Evolutionary conservation across 208 protist genomes (phyloP), one percentile per base, ranked within the genome.

Genomic region (Crithidia sp.): DNA sequence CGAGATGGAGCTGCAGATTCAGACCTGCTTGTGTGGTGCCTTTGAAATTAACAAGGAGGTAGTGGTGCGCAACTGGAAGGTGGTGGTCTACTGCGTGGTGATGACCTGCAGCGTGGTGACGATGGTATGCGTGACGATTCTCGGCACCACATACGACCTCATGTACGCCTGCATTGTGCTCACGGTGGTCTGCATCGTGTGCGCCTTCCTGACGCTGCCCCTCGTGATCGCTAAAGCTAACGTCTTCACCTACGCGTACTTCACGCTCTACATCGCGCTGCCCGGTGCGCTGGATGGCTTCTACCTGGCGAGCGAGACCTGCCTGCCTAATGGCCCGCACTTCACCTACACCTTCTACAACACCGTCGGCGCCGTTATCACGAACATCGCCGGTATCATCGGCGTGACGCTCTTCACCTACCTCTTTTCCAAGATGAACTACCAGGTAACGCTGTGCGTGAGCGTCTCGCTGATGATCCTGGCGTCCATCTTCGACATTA

Each of bases 401-500:
- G 89, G 86, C 47, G 79, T 86, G 37, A 64, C 71, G n/a, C 13
- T 84, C 4, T 94, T 94, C 74, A 70, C 69, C 45, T 81, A 86
- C 63, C 61, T 85, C 43, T 90, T 91, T 67, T 67, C 75, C 9
- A 77, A 81, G 39, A 65, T 71, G 50, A 82, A 64, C 71, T 92
- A 89, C 59, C 86, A 83, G 5, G 56, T 89, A 7, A 79, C 77
- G 17, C 85, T 94, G 63, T 64, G 81, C 49, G 53, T 87, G 8
- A 85, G 84, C 7, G 88, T 76, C 8, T 17, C 82, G 12, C 56
- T 89, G 12, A 58, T 75, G 28, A 71, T 87, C 19, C 4, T 86
- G 4, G 84, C 75, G 41, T 82, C 73, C 16, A 50, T 91, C 56
- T 86, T 92, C 67, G 89, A 94, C 67, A 63, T 94, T 47, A 82